These are phyloP conservation scores for Globomyces pollinis-pini DNA, from an alignment of 192 early-diverging fungal species.

Conservation along the genomic window DNA sequence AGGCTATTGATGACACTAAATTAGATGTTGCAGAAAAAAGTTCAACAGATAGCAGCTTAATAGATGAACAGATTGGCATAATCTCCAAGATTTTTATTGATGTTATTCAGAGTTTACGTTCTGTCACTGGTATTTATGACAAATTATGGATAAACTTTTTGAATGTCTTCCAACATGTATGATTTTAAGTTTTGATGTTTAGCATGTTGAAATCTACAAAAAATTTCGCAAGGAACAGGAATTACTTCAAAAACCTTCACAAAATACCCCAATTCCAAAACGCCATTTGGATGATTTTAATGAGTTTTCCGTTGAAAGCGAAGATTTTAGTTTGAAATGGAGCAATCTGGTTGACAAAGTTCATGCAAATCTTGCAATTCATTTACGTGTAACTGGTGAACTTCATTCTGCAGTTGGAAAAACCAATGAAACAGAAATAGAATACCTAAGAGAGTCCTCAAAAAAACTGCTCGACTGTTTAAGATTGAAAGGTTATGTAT, in stretches of 20 bases:
- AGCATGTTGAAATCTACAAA: slow-evolving; percentile 1
- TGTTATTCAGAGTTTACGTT: neutral
- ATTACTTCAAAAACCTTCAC: neutral
- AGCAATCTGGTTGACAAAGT: neutral
- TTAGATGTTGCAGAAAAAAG: too few relatives aligned
- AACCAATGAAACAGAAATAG: neutral
- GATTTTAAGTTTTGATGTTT: too few relatives aligned
- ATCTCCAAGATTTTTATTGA: neutral
- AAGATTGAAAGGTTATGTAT: neutral
- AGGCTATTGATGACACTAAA: too few relatives aligned
- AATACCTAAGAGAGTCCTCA: neutral
- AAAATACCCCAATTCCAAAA: neutral
- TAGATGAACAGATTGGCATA: neutral
- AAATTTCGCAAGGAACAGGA: neutral
- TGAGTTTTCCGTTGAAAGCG: neutral
- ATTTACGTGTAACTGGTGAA: neutral
- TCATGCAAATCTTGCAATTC: neutral
- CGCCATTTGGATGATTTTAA: slow-evolving; percentile 14
- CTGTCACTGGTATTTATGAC: slow-evolving; percentile 1
- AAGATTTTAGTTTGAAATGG: neutral
- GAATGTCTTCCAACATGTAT: neutral
- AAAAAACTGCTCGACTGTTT: neutral
- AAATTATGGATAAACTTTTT: neutral
- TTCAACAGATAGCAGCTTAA: too few relatives aligned
- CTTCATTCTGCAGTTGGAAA: slow-evolving; percentile 5